Conservation (phyloP, 805 yeast genomes). For the Candida xyloterini region DNA sequence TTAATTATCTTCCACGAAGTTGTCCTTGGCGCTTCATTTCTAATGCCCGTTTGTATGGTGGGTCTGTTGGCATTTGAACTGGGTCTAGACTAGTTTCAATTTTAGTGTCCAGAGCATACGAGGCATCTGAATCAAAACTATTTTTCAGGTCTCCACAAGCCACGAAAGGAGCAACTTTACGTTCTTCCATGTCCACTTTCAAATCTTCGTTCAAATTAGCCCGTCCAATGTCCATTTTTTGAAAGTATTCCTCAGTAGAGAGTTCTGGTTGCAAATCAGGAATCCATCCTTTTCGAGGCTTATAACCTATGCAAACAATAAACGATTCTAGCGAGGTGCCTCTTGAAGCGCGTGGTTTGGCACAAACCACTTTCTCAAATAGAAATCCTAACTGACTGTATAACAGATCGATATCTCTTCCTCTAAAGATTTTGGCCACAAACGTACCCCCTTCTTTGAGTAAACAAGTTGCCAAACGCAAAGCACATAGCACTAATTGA, state of each 20-base stretch:
- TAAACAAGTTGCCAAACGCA: constrained; percentile 87
- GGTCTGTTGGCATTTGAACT: constrained; percentile 93
- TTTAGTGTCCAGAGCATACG: constrained; percentile 58
- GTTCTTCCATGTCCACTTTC: constrained; percentile 54
- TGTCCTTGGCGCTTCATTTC: constrained; percentile 80
- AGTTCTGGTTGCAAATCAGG: constrained; percentile 52
- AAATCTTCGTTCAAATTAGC: constrained; percentile 46
- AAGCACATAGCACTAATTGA: constrained; percentile 84
- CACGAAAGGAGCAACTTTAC: constrained; percentile 83
- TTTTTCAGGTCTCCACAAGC: constrained; percentile 87
- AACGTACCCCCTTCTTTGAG: constrained; percentile 87
- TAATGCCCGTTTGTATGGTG: constrained; percentile 91
- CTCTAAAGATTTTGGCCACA: constrained; percentile 95
- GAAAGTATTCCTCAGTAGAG: constrained; percentile 82
- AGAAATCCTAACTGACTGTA: constrained; percentile 88
- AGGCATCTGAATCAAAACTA: constrained; percentile 92
- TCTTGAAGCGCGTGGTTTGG: constrained; percentile 93
- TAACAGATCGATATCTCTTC: constrained; percentile 89
- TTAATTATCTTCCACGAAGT: constrained; percentile 29
- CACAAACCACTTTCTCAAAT: constrained; percentile 86
- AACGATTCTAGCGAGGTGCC: constrained; percentile 94
- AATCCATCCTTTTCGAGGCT: constrained; percentile 79
- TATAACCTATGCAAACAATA: constrained; percentile 85
- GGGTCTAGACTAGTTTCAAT: constrained; percentile 68
- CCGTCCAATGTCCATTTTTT: constrained; percentile 57